These are phyloP conservation scores for Pyricularia pennisetigena DNA, from an alignment of 2,329 filamentous ascomycete species.

Conservation along the genomic window DNA sequence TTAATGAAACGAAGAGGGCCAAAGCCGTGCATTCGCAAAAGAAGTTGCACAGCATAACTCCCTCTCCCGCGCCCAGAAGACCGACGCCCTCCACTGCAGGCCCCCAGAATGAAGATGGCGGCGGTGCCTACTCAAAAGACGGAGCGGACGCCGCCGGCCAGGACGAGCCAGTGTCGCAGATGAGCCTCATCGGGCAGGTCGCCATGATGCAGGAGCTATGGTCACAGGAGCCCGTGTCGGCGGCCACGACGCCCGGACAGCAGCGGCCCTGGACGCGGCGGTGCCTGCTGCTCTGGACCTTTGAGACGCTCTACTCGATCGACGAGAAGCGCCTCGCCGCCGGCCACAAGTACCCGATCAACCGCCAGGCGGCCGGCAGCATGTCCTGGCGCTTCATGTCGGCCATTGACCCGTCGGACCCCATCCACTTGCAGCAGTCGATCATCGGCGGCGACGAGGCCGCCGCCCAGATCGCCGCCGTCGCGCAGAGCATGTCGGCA, in stretches of 20 bases:
- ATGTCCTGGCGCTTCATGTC: constrained; percentile 55
- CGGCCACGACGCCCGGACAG: neutral
- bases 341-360: constrained; percentile 26
- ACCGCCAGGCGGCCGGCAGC: constrained; percentile 36
- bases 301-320: constrained; percentile 37
- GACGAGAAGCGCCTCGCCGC: constrained; percentile 22
- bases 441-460: constrained; percentile 19
- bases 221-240: constrained; percentile 32
- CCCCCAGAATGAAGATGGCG: constrained; percentile 14
- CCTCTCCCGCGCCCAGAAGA: constrained; percentile 7
- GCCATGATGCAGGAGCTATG: constrained; percentile 60
- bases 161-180: constrained; percentile 27
- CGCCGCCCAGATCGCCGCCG: constrained; percentile 6
- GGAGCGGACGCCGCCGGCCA: constrained; percentile 7
- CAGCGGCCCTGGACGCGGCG: constrained; percentile 42
- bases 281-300: constrained; percentile 54
- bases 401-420: constrained; percentile 48
- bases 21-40: no score
- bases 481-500: neutral
- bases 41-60: constrained; percentile 4
- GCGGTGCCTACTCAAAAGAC: constrained; percentile 9
- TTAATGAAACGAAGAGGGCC: no score
- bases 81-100: constrained; percentile 7
- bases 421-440: constrained; percentile 42
- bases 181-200: constrained; percentile 49